phyloP scores from a whole-genome alignment of 2,329 filamentous ascomycete species.

The Nothophaeocryptopus gaeumannii region DNA sequence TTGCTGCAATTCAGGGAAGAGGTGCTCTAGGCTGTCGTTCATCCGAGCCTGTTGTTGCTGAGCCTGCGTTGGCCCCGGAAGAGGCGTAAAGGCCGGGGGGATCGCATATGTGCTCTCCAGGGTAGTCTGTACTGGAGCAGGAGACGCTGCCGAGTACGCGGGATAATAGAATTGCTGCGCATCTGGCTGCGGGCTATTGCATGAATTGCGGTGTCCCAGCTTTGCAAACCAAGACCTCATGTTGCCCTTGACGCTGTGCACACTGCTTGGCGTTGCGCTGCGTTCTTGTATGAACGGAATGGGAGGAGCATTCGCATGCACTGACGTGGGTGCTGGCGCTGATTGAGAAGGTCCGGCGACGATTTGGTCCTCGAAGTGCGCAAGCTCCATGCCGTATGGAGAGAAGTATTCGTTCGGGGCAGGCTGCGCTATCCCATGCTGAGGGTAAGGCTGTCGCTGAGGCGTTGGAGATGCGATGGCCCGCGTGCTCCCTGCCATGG shows the following conservation, averaged over 20 bases:
- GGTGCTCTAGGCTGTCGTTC: constrained; percentile 4
- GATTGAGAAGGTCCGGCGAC: not conserved
- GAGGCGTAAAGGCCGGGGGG: not conserved
- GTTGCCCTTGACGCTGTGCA: not conserved
- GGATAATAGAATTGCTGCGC: not conserved
- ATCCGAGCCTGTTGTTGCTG: not conserved
- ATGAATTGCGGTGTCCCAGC: not conserved
- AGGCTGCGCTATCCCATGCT: not conserved
- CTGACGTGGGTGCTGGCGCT: not conserved
- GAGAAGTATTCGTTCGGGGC: not conserved
- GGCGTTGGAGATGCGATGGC: not conserved
- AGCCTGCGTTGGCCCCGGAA: not conserved
- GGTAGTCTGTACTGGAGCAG: not conserved
- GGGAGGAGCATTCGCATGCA: not conserved
- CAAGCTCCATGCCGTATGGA: not conserved
- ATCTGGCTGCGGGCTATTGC: not conserved
- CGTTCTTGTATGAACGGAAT: not conserved
- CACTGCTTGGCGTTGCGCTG: constrained; percentile 1
- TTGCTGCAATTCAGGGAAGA: constrained; percentile 8
- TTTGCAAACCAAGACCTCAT: not conserved
- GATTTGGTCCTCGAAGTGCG: not conserved
- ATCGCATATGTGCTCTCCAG: not conserved
- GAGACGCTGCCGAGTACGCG: not conserved
- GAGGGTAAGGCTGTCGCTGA: constrained; percentile 2
- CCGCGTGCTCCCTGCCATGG: not conserved